Conservation (phyloP, 805 yeast genomes). For the Hanseniaspora clermontiae region DNA sequence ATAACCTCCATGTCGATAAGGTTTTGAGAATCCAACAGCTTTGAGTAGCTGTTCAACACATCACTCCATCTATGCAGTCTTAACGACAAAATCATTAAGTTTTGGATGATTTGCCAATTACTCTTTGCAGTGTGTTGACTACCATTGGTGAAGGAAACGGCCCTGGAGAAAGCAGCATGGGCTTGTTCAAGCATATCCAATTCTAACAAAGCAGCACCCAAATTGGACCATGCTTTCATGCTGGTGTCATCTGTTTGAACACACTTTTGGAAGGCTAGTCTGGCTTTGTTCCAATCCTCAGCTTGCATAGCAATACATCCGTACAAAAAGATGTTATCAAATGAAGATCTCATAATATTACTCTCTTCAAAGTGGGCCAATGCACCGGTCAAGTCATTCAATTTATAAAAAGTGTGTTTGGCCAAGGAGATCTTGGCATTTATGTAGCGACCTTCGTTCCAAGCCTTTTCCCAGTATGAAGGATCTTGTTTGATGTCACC, state of each 20-base stretch:
- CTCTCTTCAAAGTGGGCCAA: constrained; percentile 64
- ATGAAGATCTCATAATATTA: constrained; percentile 38
- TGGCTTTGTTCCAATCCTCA: constrained; percentile 58
- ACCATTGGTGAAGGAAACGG: constrained; percentile 69
- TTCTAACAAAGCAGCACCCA: constrained; percentile 65
- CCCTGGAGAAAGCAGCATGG: constrained; percentile 69
- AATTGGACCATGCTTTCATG: constrained; percentile 80
- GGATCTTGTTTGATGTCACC: constrained; percentile 82
- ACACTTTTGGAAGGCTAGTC: constrained; percentile 86
- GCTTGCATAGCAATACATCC: constrained; percentile 81
- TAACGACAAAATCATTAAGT: constrained; percentile 68
- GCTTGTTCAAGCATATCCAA: constrained; percentile 62
- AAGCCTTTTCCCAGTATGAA: constrained; percentile 63
- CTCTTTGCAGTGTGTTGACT: constrained; percentile 55
- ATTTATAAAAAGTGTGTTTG: constrained; percentile 44
- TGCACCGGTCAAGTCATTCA: constrained; percentile 41
- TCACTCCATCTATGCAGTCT: constrained; percentile 81
- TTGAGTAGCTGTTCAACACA: constrained; percentile 58
- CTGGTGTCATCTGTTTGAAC: constrained; percentile 72
- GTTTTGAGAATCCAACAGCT: constrained; percentile 45
- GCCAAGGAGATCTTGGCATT: constrained; percentile 79
- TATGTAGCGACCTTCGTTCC: constrained; percentile 74
- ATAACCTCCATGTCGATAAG: constrained; percentile 64
- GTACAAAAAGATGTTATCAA: constrained; percentile 80
- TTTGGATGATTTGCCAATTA: constrained; percentile 87